A percentile compares a stretch with the other conserved stretches of the same genome.
Conservation (phyloP, 345 rosid genomes). For the Syzygium grande region DNA sequence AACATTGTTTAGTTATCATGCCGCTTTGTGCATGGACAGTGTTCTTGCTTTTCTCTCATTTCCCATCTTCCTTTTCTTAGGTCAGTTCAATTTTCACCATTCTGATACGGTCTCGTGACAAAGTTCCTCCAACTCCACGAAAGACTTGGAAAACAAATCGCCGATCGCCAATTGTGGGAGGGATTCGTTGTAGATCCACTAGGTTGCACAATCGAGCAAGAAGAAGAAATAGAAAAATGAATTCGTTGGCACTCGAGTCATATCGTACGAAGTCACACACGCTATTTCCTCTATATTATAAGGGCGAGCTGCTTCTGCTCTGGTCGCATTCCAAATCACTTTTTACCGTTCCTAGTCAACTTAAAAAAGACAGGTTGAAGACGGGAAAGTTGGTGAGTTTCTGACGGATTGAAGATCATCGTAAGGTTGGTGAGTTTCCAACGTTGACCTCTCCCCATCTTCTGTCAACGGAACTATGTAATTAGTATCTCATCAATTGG, state of each 20-base stretch:
- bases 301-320: neutral
- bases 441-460: neutral
- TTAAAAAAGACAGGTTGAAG: neutral
- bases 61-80: neutral
- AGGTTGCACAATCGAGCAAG: neutral
- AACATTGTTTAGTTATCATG: neutral
- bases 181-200: neutral
- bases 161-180: neutral
- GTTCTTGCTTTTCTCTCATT: neutral
- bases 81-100: neutral
- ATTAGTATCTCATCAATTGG: neutral
- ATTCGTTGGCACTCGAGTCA: neutral
- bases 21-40: neutral
- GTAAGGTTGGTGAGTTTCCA: neutral
- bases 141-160: neutral
- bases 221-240: neutral
- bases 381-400: neutral
- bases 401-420: neutral
- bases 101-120: neutral
- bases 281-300: neutral
- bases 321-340: neutral
- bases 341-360: neutral
- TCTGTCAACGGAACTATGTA: neutral
- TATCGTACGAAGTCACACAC: neutral
- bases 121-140: neutral